Evolutionary conservation across 345 rosid genomes (phyloP).

Genomic region (Capsella bursapastoris): DNA sequence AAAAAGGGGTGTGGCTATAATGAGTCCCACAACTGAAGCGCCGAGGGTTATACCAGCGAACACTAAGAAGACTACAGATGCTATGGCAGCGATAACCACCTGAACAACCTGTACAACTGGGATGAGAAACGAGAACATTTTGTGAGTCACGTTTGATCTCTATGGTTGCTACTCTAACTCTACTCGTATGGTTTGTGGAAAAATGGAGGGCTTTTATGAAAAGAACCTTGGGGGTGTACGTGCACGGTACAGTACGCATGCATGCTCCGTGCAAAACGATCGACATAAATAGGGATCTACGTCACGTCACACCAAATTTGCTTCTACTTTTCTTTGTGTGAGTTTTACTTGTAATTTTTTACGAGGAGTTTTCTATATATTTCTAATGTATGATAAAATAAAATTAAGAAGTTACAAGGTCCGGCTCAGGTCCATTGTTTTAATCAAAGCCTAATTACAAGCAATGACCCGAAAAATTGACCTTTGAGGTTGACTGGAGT

Average conservation of each 20-base stretch:
- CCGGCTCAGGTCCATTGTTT: not conserved
- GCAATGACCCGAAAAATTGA: not conserved
- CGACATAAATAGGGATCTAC: conserved; percentile 16
- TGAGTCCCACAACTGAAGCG: conserved; percentile 63
- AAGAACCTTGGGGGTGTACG: conserved; percentile 14
- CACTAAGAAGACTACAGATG: conserved; percentile 62
- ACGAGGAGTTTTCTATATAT: not conserved
- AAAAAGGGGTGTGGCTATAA: conserved; percentile 69
- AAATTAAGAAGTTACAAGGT: not conserved
- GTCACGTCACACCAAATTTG: conserved; percentile 27
- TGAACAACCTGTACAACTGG: conserved; percentile 24
- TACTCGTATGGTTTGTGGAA: conserved; percentile 9
- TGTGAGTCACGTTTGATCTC: not conserved
- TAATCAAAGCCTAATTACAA: not conserved
- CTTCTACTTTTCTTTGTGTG: not conserved
- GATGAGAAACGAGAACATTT: conserved; percentile 27
- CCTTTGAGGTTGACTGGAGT: not conserved
- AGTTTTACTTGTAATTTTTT: not conserved
- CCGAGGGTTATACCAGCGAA: conserved; percentile 64
- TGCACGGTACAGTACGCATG: conserved; percentile 18
- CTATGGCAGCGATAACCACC: conserved; percentile 50
- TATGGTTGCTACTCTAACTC: not conserved
- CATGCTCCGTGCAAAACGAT: conserved; percentile 17
- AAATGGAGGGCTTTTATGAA: conserved; percentile 6
- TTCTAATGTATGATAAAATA: not conserved